Conservation (phyloP, 2,329 filamentous ascomycete species). For the Colletotrichum tamarilloi region DNA sequence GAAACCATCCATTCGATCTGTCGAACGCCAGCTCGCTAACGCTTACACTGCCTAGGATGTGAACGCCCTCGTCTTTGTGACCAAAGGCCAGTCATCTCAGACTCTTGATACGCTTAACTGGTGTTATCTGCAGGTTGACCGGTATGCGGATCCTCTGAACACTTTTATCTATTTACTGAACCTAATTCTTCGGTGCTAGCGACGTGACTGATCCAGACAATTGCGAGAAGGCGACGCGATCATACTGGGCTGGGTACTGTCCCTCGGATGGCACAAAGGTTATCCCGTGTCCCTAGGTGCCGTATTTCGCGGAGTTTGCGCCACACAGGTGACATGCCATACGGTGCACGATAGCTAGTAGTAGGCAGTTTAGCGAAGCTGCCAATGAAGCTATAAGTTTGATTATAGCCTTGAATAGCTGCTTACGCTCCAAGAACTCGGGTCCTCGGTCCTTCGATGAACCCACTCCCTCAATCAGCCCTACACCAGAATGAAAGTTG, state of each 20-base stretch:
- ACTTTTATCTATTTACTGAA: not conserved
- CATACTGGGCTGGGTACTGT: not conserved
- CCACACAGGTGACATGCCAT: no score
- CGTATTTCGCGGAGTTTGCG: not conserved
- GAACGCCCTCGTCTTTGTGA: not conserved
- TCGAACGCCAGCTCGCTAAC: not conserved
- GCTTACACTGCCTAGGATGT: not conserved
- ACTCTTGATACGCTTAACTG: not conserved
- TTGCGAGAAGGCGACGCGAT: not conserved
- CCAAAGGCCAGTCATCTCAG: not conserved
- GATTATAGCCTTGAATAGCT: no score
- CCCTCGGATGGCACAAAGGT: not conserved
- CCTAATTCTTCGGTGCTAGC: no score
- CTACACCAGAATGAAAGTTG: no score
- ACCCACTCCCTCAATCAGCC: no score
- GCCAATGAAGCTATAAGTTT: no score
- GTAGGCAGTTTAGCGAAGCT: no score
- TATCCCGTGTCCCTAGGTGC: not conserved
- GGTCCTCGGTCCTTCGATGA: no score
- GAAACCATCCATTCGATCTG: not conserved
- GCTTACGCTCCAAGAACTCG: no score
- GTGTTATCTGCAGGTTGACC: not conserved
- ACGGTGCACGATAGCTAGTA: no score
- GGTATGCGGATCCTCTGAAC: not conserved
- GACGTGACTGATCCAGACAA: not conserved